Base-by-base conservation (phyloP, 495 filamentous ascomycete species). In the Trichoderma reesei region DNA sequence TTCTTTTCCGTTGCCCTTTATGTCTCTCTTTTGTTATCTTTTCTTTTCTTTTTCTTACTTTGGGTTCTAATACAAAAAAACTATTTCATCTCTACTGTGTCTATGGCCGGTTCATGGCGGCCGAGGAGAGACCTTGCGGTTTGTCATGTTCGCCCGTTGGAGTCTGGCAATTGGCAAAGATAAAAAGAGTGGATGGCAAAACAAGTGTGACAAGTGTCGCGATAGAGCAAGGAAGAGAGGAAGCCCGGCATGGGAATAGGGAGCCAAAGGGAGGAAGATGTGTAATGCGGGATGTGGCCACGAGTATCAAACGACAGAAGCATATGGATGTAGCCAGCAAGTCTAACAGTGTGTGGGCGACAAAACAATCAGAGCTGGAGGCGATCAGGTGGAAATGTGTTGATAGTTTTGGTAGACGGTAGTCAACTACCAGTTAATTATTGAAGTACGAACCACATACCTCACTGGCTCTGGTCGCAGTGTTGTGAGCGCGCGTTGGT, bases 21-120 rank as follows among this genome's bases (percentile, higher is more conserved):
- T 10, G 5, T 41, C 11, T 44, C 14, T 44, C 14, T 44, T 13
- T 44, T 37, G 8, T 31, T 60, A 6, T 36, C 5, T 56, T 56
- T 56, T 56, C 51, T 56, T n/a, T n/a, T n/a, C n/a, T n/a, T n/a
- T n/a, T 26, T 18, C 31, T 56, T 56, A 56, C 31, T 56, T 56
- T 56, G 51, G 51, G 51, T 56, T 56, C 13, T 56, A 56, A 56
- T 56, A 56, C 26, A 56, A 56, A 56, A 56, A 56, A 56, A 51
- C 51, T 56, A 56, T 56, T 56, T n/a, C n/a, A 56, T 26, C 34
- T 6, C 26, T 13, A 56, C 14, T 56, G 51, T 56, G 51, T n/a
- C 51, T 48, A 10, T 34, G 5, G 2, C 9, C 34, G 14, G 9
- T 18, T 56, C 51, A 56, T 56, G 51, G 26, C 51, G 51, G 51